Conservation (phyloP, 768 basidiomycete species). For the Hydnum rufescens region DNA sequence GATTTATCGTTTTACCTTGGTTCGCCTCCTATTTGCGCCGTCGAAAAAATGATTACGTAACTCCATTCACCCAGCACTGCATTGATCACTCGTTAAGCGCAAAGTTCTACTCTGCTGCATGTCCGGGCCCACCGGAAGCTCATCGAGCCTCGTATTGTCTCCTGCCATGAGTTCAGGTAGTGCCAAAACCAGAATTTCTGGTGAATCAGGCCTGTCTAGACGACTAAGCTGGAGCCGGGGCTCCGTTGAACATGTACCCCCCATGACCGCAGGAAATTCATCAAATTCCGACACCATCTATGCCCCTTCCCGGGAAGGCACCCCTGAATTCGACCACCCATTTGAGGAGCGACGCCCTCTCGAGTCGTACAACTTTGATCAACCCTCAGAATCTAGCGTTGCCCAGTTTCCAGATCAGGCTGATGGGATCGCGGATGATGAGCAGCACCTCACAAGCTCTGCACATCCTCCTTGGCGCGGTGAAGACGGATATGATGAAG, state of each 20-base stretch:
- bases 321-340: not conserved
- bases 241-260: not conserved
- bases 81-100: no score
- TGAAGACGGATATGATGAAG: not conserved
- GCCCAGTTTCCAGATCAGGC: not conserved
- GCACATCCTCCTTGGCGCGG: not conserved
- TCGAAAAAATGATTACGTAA: no score
- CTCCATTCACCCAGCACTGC: no score
- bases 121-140: not conserved
- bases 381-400: not conserved
- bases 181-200: not conserved
- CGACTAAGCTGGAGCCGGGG: not conserved
- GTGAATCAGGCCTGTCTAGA: not conserved
- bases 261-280: not conserved
- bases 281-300: not conserved
- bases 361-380: not conserved
- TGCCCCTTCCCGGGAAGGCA: not conserved
- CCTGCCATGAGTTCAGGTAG: not conserved
- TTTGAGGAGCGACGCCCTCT: not conserved
- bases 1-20: no score
- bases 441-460: not conserved
- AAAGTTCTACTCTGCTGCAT: no score
- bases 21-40: no score
- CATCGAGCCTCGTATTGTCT: not conserved
- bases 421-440: not conserved